Percentiles rank a stretch among this genome's conserved stretches.
phyloP scores from a whole-genome alignment of 2,329 filamentous ascomycete genomes.

The Dothistroma septosporum region DNA sequence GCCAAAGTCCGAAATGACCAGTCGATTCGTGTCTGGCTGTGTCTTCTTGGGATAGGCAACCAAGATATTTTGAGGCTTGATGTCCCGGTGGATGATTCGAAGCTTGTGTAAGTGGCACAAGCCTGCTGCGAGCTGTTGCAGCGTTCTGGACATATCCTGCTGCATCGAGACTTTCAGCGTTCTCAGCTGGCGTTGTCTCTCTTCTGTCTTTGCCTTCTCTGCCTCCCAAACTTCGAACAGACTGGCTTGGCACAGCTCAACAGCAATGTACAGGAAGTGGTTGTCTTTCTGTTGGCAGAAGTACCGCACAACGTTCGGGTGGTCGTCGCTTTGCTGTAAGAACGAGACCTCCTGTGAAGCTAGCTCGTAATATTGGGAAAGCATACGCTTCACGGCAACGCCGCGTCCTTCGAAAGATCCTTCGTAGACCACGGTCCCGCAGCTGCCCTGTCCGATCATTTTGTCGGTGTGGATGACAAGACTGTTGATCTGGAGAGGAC shows the following conservation, averaged over 20 bases:
- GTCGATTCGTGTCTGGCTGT: slow-evolving; percentile 63
- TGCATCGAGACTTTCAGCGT: slow-evolving; percentile 69
- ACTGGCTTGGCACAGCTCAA: slow-evolving; percentile 91
- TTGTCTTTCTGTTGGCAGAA: slow-evolving; percentile 85
- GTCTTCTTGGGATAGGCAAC: slow-evolving; percentile 67
- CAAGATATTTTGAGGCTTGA: slow-evolving; percentile 97
- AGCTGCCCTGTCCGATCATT: slow-evolving; percentile 72
- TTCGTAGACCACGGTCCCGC: slow-evolving; percentile 93
- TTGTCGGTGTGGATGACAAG: slow-evolving; percentile 57
- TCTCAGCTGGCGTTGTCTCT: slow-evolving; percentile 34
- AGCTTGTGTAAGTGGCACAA: slow-evolving; percentile 84
- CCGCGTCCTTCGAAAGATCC: slow-evolving; percentile 87
- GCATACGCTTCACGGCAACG: slow-evolving; percentile 94
- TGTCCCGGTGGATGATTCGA: slow-evolving; percentile 91
- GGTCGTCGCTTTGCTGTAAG: slow-evolving; percentile 87
- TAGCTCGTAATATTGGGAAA: slow-evolving; percentile 92
- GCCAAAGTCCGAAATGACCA: slow-evolving; percentile 96
- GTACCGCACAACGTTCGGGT: slow-evolving; percentile 94
- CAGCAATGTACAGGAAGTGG: slow-evolving; percentile 90
- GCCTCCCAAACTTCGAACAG: slow-evolving; percentile 90
- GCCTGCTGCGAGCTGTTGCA: slow-evolving; percentile 87
- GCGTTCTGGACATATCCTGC: slow-evolving; percentile 69
- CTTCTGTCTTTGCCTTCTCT: slow-evolving; percentile 61
- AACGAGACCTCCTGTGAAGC: slow-evolving; percentile 90
- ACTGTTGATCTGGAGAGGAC: slow-evolving; percentile 56